Evolutionary conservation across 2,329 filamentous ascomycete genomes (phyloP), one percentile per base, ranked within the genome.

Genomic region (Mollisiaceae sp.): DNA sequence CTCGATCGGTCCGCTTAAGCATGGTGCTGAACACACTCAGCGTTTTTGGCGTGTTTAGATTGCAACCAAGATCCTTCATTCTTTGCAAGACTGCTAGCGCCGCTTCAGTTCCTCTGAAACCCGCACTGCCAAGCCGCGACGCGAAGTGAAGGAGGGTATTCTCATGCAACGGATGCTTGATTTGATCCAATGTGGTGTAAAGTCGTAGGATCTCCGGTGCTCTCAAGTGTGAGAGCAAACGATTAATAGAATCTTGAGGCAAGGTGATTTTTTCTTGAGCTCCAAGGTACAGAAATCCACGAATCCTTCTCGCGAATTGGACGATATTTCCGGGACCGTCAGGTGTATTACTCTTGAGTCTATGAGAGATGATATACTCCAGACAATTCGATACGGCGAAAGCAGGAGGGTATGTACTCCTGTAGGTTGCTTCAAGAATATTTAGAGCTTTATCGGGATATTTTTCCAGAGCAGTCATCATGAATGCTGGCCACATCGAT

Each of bases 1-100:
- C 57, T 20, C 77, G 76, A 8, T 81, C 75, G 8, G 75, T 69
- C 50, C 77, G 63, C 78, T 74, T 11, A n/a, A 93, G 78, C 27
- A 92, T 79, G 1, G 82, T 79, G 0, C 88, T 87, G 75, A 87
- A 89, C 9, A 85, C 79, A 69, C 84, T 86, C 27, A 81, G 79
- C 59, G 86, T 79, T 35, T 77, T 77, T 1, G 77, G 78, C 12
- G 77, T 77, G 63, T 85, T 84, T 64, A 85, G 77, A 59, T 83
- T 75, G n/a, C 81, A 75, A 0, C 78, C 75, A 45, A 70, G 5
- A 78, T 75, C 1, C 65, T 69, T 70, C 12, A 83, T 69, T 9
- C 69, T 72, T 15, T 79, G 75, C 5, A 86, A 70, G 20, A 87
- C 78, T 4, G 79, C 75, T 52, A 83, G 78, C 0, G 85, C 79